phyloP scores from a whole-genome alignment of 1,139 yeast genomes.

The Geotrichum phurueaensis region DNA sequence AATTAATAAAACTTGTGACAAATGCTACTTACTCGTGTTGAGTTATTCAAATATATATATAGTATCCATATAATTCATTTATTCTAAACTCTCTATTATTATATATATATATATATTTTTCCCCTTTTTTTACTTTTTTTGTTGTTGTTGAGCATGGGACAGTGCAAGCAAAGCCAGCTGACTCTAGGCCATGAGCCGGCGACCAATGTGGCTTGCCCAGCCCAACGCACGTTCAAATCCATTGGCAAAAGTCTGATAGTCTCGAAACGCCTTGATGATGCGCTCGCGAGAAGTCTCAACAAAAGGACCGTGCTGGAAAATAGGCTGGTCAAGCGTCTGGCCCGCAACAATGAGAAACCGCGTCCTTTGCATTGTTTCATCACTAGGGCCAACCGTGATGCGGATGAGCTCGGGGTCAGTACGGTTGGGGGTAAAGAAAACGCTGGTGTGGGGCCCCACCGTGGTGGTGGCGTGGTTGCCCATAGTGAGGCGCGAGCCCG shows the following conservation, averaged over 20 bases:
- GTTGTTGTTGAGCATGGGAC: background rate
- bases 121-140: background rate
- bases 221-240: conserved; percentile 68
- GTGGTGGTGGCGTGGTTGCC: conserved; percentile 41
- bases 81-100: no score
- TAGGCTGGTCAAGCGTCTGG: conserved; percentile 63
- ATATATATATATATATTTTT: no score
- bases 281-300: conserved; percentile 62
- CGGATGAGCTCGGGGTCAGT: conserved; percentile 23
- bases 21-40: no score
- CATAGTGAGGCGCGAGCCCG: conserved; percentile 51
- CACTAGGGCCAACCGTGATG: conserved; percentile 25
- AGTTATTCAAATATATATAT: no score
- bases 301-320: conserved; percentile 88
- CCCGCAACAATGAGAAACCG: conserved; percentile 75
- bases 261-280: conserved; percentile 62
- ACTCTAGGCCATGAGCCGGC: conserved; percentile 14
- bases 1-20: no score
- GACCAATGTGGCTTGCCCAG: conserved; percentile 64
- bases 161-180: background rate
- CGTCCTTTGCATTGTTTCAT: conserved; percentile 29
- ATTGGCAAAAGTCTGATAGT: conserved; percentile 60
- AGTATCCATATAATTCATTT: no score
- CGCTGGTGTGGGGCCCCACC: conserved; percentile 46
- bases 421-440: conserved; percentile 35